These are phyloP conservation scores for Brettanomyces custersianus DNA, from an alignment of 805 yeast genomes.

Conservation along the genomic window DNA sequence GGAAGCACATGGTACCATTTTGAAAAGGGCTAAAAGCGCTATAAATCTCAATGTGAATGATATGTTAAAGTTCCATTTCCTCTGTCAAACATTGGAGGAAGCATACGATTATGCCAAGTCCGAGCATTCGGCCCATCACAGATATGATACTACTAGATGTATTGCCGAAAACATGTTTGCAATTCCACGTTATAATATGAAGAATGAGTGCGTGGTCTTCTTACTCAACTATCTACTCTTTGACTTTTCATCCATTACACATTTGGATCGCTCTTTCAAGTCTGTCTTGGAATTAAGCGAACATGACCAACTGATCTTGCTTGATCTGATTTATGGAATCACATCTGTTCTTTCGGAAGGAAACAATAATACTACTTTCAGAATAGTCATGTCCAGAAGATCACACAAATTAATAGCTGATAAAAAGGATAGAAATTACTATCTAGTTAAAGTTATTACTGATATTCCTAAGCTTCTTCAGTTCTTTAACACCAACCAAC, in stretches of 20 bases:
- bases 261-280: conserved; percentile 25
- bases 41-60: conserved; percentile 21
- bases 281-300: conserved; percentile 14
- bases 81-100: conserved; percentile 23
- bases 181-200: conserved; percentile 23
- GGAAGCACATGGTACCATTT: conserved; percentile 26
- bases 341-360: conserved; percentile 22
- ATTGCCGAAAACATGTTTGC: conserved; percentile 28
- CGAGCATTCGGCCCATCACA: conserved; percentile 7
- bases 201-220: conserved; percentile 28
- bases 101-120: conserved; percentile 19
- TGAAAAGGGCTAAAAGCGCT: conserved; percentile 18
- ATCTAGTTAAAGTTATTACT: conserved; percentile 9
- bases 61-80: conserved; percentile 20
- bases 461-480: conserved; percentile 14
- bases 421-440: conserved; percentile 7
- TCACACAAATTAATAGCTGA: background rate
- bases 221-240: conserved; percentile 32
- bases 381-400: conserved; percentile 12
- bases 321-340: conserved; percentile 35
- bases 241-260: conserved; percentile 32
- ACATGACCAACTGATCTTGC: conserved; percentile 24
- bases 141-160: conserved; percentile 11
- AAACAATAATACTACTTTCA: conserved; percentile 10
- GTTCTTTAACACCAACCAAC: conserved; percentile 5